A percentile compares a stretch with the other conserved stretches of the same genome.
These are phyloP conservation scores for Plantago major DNA, from an alignment of 257 asterid species.

Conservation along the genomic window DNA sequence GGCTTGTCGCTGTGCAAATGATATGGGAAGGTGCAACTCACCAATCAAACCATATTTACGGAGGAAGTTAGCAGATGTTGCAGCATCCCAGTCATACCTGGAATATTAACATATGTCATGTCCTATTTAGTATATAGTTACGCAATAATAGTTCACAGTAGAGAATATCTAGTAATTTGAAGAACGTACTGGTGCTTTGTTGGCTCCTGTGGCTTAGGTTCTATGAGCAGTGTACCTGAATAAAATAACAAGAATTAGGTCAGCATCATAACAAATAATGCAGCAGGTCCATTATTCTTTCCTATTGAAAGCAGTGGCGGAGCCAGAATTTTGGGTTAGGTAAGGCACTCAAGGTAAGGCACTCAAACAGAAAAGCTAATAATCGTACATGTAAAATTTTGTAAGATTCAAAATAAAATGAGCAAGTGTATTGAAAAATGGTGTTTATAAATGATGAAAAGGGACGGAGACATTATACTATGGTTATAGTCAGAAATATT, in stretches of 20 bases:
- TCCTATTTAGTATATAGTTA: conserved; percentile 5
- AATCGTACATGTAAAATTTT: no score
- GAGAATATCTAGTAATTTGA: neutral
- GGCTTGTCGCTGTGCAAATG: neutral
- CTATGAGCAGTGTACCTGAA: conserved; percentile 90
- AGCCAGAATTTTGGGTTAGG: no score
- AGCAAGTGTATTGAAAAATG: no score
- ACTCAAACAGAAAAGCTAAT: no score
- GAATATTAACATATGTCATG: conserved; percentile 10
- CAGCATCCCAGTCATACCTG: conserved; percentile 99
- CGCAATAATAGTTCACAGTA: neutral
- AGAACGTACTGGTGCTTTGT: conserved; percentile 83
- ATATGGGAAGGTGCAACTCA: conserved; percentile 11
- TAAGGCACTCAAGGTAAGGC: no score
- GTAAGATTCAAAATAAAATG: no score
- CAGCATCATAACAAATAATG: neutral
- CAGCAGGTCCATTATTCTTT: neutral
- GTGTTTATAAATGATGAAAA: no score
- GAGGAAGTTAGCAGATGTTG: conserved; percentile 90
- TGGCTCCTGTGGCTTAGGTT: conserved; percentile 99
- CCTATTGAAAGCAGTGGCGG: neutral
- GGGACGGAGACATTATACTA: no score
- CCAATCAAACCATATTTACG: conserved; percentile 88
- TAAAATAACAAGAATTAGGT: conserved; percentile 4
- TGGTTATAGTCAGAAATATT: no score